These are phyloP conservation scores for Mallotus nudiflorus DNA, from an alignment of 345 rosid species.

Conservation along the genomic window DNA sequence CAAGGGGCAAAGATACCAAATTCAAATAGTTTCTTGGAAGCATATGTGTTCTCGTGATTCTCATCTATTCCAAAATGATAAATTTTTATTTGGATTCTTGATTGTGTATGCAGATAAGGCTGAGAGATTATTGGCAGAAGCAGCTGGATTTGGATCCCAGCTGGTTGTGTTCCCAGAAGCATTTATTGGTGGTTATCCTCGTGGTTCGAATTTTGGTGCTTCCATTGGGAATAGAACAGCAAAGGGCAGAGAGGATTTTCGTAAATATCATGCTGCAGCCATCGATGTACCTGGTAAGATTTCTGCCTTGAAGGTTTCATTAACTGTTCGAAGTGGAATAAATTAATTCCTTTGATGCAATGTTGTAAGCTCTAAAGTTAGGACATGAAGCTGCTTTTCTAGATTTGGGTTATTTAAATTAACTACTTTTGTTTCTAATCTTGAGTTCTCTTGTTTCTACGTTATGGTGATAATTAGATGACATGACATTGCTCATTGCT, in stretches of 20 bases:
- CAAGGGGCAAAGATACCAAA: too few relatives aligned
- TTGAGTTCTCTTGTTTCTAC: neutral
- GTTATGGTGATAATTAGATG: neutral
- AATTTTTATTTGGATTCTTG: neutral
- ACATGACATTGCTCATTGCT: neutral
- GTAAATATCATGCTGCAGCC: constrained; percentile 83
- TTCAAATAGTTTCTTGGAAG: too few relatives aligned
- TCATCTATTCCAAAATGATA: too few relatives aligned
- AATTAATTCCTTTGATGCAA: neutral
- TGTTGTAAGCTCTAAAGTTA: neutral
- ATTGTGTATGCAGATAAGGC: constrained; percentile 61
- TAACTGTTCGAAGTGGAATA: neutral
- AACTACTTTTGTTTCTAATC: too few relatives aligned
- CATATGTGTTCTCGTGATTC: too few relatives aligned
- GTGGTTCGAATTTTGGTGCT: constrained; percentile 81
- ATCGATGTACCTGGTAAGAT: constrained; percentile 78
- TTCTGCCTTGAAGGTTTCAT: neutral
- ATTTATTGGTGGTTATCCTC: constrained; percentile 88
- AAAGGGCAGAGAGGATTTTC: constrained; percentile 83
- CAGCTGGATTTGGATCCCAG: constrained; percentile 76
- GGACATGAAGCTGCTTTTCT: neutral
- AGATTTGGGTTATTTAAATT: too few relatives aligned
- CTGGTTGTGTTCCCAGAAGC: constrained; percentile 97
- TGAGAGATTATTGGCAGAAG: constrained; percentile 83
- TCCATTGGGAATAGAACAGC: constrained; percentile 67